phyloP scores from a whole-genome alignment of 192 early-diverging fungal genomes.

The Backusella parvicylindrica region DNA sequence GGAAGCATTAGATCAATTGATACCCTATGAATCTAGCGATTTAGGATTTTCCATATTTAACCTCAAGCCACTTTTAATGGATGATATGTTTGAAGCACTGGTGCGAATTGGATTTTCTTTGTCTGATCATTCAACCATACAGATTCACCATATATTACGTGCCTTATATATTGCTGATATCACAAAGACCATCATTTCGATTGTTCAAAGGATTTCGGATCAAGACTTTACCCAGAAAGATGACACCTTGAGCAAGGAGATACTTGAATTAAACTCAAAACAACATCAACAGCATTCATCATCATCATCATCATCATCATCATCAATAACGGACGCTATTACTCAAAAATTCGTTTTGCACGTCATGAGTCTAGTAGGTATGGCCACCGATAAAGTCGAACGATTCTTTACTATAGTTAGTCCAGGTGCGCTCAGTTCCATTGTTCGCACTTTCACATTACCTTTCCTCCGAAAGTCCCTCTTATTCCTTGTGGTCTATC shows the following conservation, averaged over 20 bases:
- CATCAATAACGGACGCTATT: neutral
- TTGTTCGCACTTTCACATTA: slow-evolving; percentile 53
- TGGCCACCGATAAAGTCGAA: slow-evolving; percentile 2
- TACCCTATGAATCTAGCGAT: neutral
- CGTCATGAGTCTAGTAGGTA: slow-evolving; percentile 6
- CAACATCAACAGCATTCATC: too few relatives aligned
- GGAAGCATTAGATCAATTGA: neutral
- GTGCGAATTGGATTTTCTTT: slow-evolving; percentile 55
- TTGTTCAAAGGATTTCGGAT: slow-evolving; percentile 38
- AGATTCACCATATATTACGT: slow-evolving; percentile 62
- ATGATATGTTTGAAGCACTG: slow-evolving; percentile 66
- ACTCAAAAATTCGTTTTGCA: slow-evolving; percentile 5
- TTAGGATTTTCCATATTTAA: neutral
- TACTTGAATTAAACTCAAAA: neutral
- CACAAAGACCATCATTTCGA: slow-evolving; percentile 51
- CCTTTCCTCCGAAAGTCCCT: slow-evolving; percentile 72
- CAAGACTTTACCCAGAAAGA: neutral
- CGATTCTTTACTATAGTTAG: slow-evolving; percentile 16
- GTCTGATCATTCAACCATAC: slow-evolving; percentile 22
- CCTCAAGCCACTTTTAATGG: slow-evolving; percentile 61
- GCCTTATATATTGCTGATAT: slow-evolving; percentile 72
- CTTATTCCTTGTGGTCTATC: slow-evolving; percentile 61
- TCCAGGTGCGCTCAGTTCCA: neutral
- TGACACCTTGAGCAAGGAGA: neutral
- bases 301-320: too few relatives aligned